phyloP scores from a whole-genome alignment of 2,329 filamentous ascomycete species.

The Akanthomyces muscarius region DNA sequence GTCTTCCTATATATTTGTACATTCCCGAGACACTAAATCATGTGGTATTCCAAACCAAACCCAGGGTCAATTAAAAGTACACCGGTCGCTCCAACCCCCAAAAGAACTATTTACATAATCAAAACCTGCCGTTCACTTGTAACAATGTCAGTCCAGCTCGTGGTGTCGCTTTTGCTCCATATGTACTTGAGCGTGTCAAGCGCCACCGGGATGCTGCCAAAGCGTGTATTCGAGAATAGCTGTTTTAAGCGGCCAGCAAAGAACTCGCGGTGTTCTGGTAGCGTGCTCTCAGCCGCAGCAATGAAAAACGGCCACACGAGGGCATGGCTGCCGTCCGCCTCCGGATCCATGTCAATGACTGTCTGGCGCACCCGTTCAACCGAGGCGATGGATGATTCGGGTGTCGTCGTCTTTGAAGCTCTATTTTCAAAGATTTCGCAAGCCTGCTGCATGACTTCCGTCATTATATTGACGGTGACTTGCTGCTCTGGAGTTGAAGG shows the following conservation, averaged over 20 bases:
- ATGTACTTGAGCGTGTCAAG: conserved; percentile 31
- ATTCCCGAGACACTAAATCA: background rate
- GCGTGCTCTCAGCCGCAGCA: conserved; percentile 35
- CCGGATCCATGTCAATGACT: conserved; percentile 26
- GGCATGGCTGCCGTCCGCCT: conserved; percentile 32
- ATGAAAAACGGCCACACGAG: conserved; percentile 41
- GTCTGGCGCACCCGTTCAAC: conserved; percentile 31
- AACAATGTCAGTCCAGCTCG: conserved; percentile 29
- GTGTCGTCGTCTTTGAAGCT: conserved; percentile 15
- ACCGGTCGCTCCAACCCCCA: background rate
- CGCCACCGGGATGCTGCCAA: conserved; percentile 36
- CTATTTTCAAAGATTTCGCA: conserved; percentile 27
- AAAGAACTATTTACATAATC: conserved; percentile 25
- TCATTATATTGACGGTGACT: conserved; percentile 22
- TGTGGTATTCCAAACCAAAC: background rate
- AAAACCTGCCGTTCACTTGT: conserved; percentile 27
- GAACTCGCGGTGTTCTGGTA: conserved; percentile 33
- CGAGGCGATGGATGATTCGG: conserved; percentile 25
- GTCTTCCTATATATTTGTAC: background rate
- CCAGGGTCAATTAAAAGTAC: background rate
- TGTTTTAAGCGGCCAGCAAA: conserved; percentile 29
- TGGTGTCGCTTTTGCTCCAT: conserved; percentile 28
- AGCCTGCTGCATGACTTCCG: conserved; percentile 25
- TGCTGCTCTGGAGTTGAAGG: conserved; percentile 19
- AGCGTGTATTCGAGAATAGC: conserved; percentile 31